A percentile compares a stretch with the other conserved stretches of the same genome.
These are phyloP conservation scores for Auriscalpium vulgare DNA, from an alignment of 768 basidiomycete species.

Conservation along the genomic window DNA sequence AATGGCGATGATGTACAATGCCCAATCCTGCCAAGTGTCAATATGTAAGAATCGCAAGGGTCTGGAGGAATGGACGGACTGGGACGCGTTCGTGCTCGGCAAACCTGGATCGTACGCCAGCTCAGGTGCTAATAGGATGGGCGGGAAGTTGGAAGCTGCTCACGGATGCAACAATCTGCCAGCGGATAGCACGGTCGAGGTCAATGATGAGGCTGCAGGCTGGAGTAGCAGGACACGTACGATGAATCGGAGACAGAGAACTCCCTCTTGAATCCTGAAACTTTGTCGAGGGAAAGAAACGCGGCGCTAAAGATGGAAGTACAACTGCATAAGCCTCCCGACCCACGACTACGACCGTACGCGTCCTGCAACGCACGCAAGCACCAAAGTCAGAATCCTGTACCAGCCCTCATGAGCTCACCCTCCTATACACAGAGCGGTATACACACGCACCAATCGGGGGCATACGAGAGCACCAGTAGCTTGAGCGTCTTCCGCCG, in stretches of 20 bases:
- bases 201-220: conserved; percentile 1
- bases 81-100: conserved; percentile 74
- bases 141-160: conserved; percentile 8
- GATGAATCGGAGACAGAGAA: conserved; percentile 77
- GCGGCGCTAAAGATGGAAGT: conserved; percentile 32
- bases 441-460: conserved; percentile 57
- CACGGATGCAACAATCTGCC: conserved; percentile 31
- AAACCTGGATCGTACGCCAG: conserved; percentile 32
- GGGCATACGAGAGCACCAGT: conserved; percentile 57
- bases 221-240: conserved; percentile 31
- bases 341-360: not conserved
- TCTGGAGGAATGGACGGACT: conserved; percentile 28
- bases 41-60: not conserved
- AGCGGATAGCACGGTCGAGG: conserved; percentile 10
- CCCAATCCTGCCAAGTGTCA: conserved; percentile 12
- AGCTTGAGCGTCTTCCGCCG: conserved; percentile 13
- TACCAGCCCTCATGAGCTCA: not conserved
- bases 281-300: conserved; percentile 56
- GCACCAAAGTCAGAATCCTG: conserved; percentile 60
- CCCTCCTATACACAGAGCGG: not conserved
- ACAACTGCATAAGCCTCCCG: not conserved
- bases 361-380: conserved; percentile 45
- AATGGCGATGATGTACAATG: conserved; percentile 32
- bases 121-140: too few relatives aligned
- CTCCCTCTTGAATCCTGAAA: conserved; percentile 65